Percentiles rank a stretch among this genome's conserved stretches.
phyloP scores from a whole-genome alignment of 2,329 filamentous ascomycete genomes.

The Clonostachys rosea region DNA sequence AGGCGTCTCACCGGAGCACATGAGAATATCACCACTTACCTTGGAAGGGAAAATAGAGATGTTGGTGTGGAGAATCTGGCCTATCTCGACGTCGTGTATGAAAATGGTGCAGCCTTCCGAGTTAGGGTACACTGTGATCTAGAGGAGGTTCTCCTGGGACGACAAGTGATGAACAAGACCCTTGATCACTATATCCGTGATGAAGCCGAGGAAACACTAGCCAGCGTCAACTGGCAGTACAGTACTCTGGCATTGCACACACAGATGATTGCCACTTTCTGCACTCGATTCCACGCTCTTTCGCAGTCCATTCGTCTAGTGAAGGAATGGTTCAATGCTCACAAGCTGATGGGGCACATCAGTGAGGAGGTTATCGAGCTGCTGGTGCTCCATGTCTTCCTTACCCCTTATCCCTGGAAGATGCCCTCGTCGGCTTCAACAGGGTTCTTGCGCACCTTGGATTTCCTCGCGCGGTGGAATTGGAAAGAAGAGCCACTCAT shows the following conservation, averaged over 20 bases:
- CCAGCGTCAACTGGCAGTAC: slow-evolving; percentile 67
- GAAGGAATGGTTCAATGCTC: slow-evolving; percentile 85
- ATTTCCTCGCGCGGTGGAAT: slow-evolving; percentile 83
- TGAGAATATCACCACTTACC: slow-evolving; percentile 55
- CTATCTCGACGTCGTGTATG: slow-evolving; percentile 77
- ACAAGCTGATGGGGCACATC: slow-evolving; percentile 75
- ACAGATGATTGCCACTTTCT: slow-evolving; percentile 75
- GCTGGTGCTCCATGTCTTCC: slow-evolving; percentile 71
- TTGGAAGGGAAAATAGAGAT: slow-evolving; percentile 77
- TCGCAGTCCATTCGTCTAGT: slow-evolving; percentile 78
- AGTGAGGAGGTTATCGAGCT: slow-evolving; percentile 81
- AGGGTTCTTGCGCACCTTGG: slow-evolving; percentile 76
- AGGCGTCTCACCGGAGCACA: slow-evolving; percentile 62
- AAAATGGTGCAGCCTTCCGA: slow-evolving; percentile 70
- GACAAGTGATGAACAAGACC: slow-evolving; percentile 70
- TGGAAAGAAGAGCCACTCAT: slow-evolving; percentile 83
- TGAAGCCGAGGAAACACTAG: slow-evolving; percentile 64
- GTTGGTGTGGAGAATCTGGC: slow-evolving; percentile 69
- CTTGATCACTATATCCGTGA: slow-evolving; percentile 62
- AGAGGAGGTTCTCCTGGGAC: slow-evolving; percentile 75
- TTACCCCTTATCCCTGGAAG: slow-evolving; percentile 77
- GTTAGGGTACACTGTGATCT: slow-evolving; percentile 86
- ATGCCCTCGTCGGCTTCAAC: slow-evolving; percentile 71
- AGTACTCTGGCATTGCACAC: slow-evolving; percentile 72
- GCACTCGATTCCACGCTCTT: slow-evolving; percentile 73